Percentiles rank a stretch among this genome's conserved stretches.
Conservation (phyloP, 371 early-diverging fungal species). For the Circinella umbellata region DNA sequence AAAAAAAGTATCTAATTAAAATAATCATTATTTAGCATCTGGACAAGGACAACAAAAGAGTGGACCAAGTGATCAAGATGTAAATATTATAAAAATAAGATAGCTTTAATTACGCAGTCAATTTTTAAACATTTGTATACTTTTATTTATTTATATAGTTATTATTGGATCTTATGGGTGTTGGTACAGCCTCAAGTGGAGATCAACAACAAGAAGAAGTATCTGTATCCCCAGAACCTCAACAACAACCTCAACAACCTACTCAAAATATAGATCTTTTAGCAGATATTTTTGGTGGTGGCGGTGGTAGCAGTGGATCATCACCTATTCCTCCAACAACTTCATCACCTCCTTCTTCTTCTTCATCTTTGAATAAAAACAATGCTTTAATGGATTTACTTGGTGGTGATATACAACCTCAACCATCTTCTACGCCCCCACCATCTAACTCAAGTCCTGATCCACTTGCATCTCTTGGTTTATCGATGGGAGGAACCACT, state of each 20-base stretch:
- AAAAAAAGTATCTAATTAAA: not conserved
- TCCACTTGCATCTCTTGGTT: conserved; percentile 24
- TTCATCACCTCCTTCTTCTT: conserved; percentile 33
- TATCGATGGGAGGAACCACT: conserved; percentile 6
- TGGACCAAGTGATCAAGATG: conserved; percentile 63
- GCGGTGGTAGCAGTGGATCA: conserved; percentile 37
- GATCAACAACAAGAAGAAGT: conserved; percentile 17
- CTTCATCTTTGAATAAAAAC: not conserved
- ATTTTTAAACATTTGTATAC: not conserved
- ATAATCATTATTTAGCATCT: conserved; percentile 15
- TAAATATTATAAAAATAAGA: conserved; percentile 33
- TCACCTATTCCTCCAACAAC: conserved; percentile 29
- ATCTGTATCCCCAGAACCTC: conserved; percentile 39
- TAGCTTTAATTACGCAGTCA: not conserved
- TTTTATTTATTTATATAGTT: conserved; percentile 31
- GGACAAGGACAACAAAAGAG: conserved; percentile 37
- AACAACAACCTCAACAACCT: conserved; percentile 22
- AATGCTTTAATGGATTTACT: conserved; percentile 44
- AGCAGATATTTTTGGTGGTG: conserved; percentile 80
- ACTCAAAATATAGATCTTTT: conserved; percentile 70
- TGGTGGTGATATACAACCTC: conserved; percentile 20
- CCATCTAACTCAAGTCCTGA: conserved; percentile 12
- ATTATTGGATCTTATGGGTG: conserved; percentile 86
- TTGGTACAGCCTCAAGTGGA: conserved; percentile 55
- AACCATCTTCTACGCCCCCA: conserved; percentile 3